Evolutionary conservation across 805 yeast genomes (phyloP), one percentile per base, ranked within the genome.

Genomic region (Yarrowia sp.): DNA sequence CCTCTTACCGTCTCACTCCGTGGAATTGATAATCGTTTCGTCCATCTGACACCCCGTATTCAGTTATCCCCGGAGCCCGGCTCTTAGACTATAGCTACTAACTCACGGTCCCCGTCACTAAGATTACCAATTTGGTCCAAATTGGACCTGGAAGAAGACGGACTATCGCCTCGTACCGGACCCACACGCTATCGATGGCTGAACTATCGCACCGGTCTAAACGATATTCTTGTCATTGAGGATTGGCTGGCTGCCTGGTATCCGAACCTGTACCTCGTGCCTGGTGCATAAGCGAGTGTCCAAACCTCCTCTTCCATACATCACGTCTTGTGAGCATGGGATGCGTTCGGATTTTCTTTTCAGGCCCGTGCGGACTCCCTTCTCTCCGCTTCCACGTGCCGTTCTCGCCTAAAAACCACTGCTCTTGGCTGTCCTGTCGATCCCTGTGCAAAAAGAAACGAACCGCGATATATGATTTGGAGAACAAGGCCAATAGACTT

Each of bases 391-490:
- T 52, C 33, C 34, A 52, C 14, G 61, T 39, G 61, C 61, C 43
- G 61, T 40, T n/a, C 61, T 55, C 61, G 61, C 46, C 61, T 36
- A 39, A n/a, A 36, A 0, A 20, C 6, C 38, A 24, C 61, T 40
- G 19, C 36, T 24, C 40, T 55, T 20, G 61, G 61, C 38, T 9
- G 61, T 55, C 46, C 61, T 39, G 61, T 55, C 61, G 61, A 55
- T 55, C 61, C 3, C 7, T 14, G 9, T 9, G 46, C 12, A 39
- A 55, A 55, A 55, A 55, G 61, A 46, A 55, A 52, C n/a, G 38
- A 30, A n/a, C 14, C 5, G 17, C 17, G 3, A 50, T 10, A 34
- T 2, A 33, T 9, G 30, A n/a, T 19, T 19, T 33, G 6, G 10
- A 33, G 24, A 33, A 49, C 55, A 52, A 36, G 17, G 43, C n/a